Base-by-base conservation (phyloP, 176 grass and related monocot species). In the Eleusine indica region DNA sequence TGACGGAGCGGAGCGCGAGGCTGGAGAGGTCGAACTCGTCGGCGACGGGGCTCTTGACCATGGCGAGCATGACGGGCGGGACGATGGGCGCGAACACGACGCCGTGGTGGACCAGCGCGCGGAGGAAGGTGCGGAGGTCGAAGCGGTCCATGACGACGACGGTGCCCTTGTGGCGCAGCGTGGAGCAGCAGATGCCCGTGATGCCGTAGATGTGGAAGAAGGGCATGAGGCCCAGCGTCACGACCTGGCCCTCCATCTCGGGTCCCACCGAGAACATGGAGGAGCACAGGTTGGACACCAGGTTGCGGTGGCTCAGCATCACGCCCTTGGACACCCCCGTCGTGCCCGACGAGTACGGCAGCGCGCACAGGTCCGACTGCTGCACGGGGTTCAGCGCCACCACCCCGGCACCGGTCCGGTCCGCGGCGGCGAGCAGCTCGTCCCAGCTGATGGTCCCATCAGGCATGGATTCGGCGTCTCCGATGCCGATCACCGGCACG, bases 131-230 rank as follows among this genome's bases (percentile, higher is more conserved):
- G 56, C 86, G 67, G 32, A 92, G 84, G 43, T 97, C 95, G 75
- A 94, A 97, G 3, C 94, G 83, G 62, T 90, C 88, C 92, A 97
- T 97, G 28, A 94, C 92, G 29, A 97, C 94, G 48, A 97, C 95
- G 71, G 86, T 97, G 30, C 95, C 95, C 86, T 92, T 97, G 84
- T 81, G 86, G 74, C 92, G 84, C n/a, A 97, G 84, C 39, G 90
- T 90, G 5, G 90, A 35, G 75, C 92, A 94, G 89, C 90, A 92
- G 66, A 97, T 97, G 78, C 92, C 86, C 12, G 92, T 92, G 86
- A 94, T 92, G 70, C 92, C 94, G 81, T 97, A 97, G 88, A 94
- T 97, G 86, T 97, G 95, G 92, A 97, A 94, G 84, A 97, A 92
- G 2, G 90, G 95, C 82, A 97, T 92, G 14, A 97, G 92, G 6